A percentile compares a stretch with the other conserved stretches of the same genome.
Conservation (phyloP, 2,329 filamentous ascomycete species). For the Cadophora malorum region DNA sequence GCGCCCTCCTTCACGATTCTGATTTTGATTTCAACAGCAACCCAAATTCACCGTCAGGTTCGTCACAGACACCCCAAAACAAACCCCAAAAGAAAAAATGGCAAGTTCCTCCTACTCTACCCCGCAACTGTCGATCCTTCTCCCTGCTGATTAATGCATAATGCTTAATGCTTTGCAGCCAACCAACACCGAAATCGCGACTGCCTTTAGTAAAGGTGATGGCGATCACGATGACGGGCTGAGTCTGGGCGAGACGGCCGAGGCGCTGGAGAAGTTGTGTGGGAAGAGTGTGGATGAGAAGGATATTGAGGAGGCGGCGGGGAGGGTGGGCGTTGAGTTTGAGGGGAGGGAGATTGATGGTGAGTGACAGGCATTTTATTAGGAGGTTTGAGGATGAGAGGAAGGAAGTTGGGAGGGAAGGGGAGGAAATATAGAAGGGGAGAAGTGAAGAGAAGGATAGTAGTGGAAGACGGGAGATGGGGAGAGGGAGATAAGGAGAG, state of each 20-base stretch:
- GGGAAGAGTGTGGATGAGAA: constrained; percentile 20
- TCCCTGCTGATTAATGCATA: too few relatives aligned
- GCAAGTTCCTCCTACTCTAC: too few relatives aligned
- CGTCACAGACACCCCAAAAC: too few relatives aligned
- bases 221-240: constrained; percentile 18
- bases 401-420: background rate
- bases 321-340: background rate
- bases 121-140: too few relatives aligned
- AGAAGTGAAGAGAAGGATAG: background rate
- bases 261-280: constrained; percentile 18
- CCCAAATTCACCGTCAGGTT: too few relatives aligned
- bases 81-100: too few relatives aligned
- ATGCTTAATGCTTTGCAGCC: background rate
- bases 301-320: constrained; percentile 12
- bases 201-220: background rate
- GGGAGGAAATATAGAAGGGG: too few relatives aligned
- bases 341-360: constrained; percentile 15
- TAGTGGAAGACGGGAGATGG: background rate
- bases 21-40: too few relatives aligned
- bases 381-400: too few relatives aligned
- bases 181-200: background rate
- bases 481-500: too few relatives aligned
- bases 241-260: background rate
- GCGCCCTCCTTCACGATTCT: too few relatives aligned
- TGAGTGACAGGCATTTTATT: too few relatives aligned